These are phyloP conservation scores for Picea glauca DNA, from an alignment of 75 land plant genomes.

Conservation along the genomic window DNA sequence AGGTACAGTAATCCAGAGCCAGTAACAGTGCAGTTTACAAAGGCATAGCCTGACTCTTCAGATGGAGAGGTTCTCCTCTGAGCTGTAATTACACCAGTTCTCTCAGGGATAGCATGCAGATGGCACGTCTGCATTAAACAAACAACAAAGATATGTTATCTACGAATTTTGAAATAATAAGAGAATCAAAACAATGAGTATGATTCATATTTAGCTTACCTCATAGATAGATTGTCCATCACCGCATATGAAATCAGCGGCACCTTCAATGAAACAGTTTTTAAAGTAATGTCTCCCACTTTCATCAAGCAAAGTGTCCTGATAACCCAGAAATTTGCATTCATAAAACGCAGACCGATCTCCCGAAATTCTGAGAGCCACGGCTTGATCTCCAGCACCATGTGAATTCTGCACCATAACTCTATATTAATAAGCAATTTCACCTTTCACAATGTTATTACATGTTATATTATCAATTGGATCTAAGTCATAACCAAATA, in stretches of 20 bases:
- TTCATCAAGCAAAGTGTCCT: constrained; percentile 46
- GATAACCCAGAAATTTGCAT: constrained; percentile 31
- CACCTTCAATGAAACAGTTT: constrained; percentile 35
- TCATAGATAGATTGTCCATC: constrained; percentile 44
- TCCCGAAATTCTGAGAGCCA: constrained; percentile 11
- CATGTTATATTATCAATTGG: background rate
- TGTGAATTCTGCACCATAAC: background rate
- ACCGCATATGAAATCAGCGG: constrained; percentile 52
- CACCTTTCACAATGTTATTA: background rate
- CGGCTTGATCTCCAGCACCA: background rate
- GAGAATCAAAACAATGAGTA: too few species aligned
- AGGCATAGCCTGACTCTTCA: too few species aligned
- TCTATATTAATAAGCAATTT: background rate
- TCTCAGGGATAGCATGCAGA: too few species aligned
- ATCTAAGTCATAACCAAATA: background rate
- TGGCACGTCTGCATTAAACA: too few species aligned
- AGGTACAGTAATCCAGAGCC: constrained; percentile 46
- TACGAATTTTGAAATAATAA: too few species aligned
- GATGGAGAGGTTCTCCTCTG: too few species aligned
- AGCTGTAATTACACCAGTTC: too few species aligned
- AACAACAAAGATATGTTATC: too few species aligned
- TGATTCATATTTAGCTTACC: constrained; percentile 11
- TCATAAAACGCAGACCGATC: constrained; percentile 35
- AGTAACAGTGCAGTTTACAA: constrained; percentile 34
- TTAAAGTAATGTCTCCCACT: constrained; percentile 43